Evolutionary conservation across 202 grass and related monocot species (phyloP), one percentile per base, ranked within the genome.

Genomic region (Sporobolus alterniflorus): DNA sequence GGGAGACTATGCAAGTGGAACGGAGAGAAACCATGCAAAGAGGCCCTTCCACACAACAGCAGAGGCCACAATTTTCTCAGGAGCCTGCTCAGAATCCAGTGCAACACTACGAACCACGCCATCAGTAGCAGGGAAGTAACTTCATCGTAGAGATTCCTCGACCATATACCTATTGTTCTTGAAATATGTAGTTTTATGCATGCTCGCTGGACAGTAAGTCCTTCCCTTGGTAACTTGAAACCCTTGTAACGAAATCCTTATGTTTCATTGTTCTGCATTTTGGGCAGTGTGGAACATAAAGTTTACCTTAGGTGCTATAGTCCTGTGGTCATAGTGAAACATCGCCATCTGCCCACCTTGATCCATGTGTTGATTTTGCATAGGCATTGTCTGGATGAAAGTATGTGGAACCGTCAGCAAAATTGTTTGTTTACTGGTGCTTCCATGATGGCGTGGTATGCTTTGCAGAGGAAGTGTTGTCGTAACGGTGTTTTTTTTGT

Each of bases 1-100:
- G 83, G 18, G 92, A 94, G 76, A 87, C 87, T 32, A 85, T 92
- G 76, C 89, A 85, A 74, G 90, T 91, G 26, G 94, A 94, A 34
- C 87, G 71, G 57, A 92, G 90, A 68, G 89, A 94, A 32, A 64
- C 84, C 63, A 87, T 91, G 84, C 89, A 87, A 75, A 87, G 81
- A 73, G 84, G 77, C 73, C 76, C 76, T 41, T 76, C 77, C 25
- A 21, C 29, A 6, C 79, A 81, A 76, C 78, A 90, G 28, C 82
- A 88, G 18, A 76, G 56, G 20, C 75, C 57, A 60, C 78, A 85
- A 54, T 81, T 61, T 83, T 74, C 46, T 1, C 77, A 64, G 18
- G 34, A 92, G 62, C 43, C 44, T n/a, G 21, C 79, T 47, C 75
- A 86, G 20, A 88, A 83, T 72, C 78, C 41, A 21, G 67, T 73